Conservation (phyloP, 176 grass and related monocot genomes). For the Oryza brachyantha region DNA sequence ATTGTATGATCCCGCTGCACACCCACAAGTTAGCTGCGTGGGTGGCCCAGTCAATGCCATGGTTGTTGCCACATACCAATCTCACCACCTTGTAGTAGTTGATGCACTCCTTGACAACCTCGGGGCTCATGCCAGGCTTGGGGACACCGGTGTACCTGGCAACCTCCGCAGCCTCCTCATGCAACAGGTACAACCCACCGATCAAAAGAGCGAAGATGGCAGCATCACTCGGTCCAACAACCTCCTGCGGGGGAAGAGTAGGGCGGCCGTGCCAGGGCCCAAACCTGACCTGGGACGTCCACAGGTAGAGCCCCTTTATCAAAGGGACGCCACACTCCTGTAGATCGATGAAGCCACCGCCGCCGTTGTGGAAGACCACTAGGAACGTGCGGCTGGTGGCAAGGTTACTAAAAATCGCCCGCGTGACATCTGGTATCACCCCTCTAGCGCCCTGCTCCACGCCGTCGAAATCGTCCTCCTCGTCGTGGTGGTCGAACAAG, state of each 20-base stretch:
- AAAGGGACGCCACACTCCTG: not conserved
- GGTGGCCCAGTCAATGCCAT: not conserved
- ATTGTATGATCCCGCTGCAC: not conserved
- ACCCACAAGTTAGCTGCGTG: not conserved
- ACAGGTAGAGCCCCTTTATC: not conserved
- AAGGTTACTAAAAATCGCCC: not conserved
- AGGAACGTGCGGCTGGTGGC: not conserved
- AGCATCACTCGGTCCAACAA: no score
- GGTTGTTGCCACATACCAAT: fast-evolving
- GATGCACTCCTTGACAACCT: not conserved
- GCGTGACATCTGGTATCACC: not conserved
- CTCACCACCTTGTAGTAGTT: not conserved
- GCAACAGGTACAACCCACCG: not conserved
- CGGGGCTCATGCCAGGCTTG: not conserved
- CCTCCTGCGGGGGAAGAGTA: no score
- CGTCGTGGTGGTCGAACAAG: not conserved
- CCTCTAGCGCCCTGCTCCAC: not conserved
- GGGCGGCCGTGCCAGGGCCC: no score
- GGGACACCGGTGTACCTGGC: not conserved
- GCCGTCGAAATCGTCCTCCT: not conserved
- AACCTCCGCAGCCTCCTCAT: not conserved
- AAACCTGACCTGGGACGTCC: not conserved
- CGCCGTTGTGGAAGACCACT: not conserved
- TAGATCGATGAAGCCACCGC: not conserved
- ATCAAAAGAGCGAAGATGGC: no score